phyloP scores from a whole-genome alignment of 2,329 filamentous ascomycete genomes.

The Nemania sp. region DNA sequence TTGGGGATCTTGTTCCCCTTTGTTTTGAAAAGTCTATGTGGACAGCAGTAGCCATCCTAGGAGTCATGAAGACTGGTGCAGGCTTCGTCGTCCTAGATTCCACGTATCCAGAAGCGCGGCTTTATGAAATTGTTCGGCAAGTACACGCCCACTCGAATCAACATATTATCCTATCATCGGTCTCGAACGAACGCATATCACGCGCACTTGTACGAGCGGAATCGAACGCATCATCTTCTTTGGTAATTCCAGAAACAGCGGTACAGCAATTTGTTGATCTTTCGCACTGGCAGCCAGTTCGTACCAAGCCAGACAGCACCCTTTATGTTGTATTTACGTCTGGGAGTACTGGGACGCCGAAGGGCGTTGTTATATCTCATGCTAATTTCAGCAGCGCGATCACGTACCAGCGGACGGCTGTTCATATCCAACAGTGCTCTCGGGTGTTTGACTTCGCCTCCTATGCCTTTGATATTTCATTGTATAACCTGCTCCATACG shows the following conservation, averaged over 20 bases:
- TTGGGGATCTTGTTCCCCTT: slow-evolving; percentile 3
- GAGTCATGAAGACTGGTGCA: slow-evolving; percentile 7
- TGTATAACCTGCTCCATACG: neutral
- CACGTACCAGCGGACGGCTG: neutral
- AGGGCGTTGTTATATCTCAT: slow-evolving; percentile 3
- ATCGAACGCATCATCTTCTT: neutral
- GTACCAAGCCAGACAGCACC: neutral
- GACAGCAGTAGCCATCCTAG: slow-evolving; percentile 8
- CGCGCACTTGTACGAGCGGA: neutral
- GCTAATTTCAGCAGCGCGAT: neutral
- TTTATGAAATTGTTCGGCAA: slow-evolving; percentile 5
- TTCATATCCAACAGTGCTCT: neutral
- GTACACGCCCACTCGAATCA: slow-evolving; percentile 2
- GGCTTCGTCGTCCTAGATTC: slow-evolving; percentile 1
- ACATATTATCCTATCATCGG: slow-evolving; percentile 5
- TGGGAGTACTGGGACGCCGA: slow-evolving; percentile 5
- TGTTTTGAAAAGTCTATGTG: slow-evolving; percentile 14
- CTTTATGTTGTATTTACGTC: slow-evolving; percentile 10
- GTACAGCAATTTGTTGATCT: neutral
- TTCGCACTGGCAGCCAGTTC: slow-evolving; percentile 1
- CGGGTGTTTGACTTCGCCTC: slow-evolving; percentile 8
- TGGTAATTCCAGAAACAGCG: neutral
- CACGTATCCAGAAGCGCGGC: neutral
- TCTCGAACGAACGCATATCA: neutral
- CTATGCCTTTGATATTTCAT: slow-evolving; percentile 8